Evolutionary conservation across 176 grass and related monocot genomes (phyloP).

Genomic region (Oryza punctata): DNA sequence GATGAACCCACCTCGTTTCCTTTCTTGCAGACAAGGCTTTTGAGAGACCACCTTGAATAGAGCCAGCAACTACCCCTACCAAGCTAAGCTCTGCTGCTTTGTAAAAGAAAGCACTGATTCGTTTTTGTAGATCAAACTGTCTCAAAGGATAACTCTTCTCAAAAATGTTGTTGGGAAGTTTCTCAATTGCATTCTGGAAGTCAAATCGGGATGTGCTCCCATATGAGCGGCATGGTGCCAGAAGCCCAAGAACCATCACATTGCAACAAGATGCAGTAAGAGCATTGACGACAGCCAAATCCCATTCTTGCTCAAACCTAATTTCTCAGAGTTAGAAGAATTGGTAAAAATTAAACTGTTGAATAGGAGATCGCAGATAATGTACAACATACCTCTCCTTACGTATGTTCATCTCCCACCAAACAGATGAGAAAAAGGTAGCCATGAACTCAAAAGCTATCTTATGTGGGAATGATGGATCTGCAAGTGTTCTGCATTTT

Average conservation of each 20-base stretch:
- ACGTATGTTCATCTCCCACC: slow-evolving; percentile 87
- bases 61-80: slow-evolving; percentile 73
- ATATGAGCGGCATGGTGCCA: slow-evolving; percentile 96
- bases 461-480: slow-evolving; percentile 91
- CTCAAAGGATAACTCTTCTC: slow-evolving; percentile 95
- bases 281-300: slow-evolving; percentile 78
- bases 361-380: background rate
- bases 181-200: slow-evolving; percentile 91
- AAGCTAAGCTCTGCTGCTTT: slow-evolving; percentile 87
- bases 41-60: slow-evolving; percentile 70
- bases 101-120: slow-evolving; percentile 82
- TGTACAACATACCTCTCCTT: slow-evolving; percentile 71
- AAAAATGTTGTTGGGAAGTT: slow-evolving; percentile 98
- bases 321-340: slow-evolving; percentile 31
- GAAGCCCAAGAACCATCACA: slow-evolving; percentile 79
- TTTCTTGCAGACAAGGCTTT: slow-evolving; percentile 70
- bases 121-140: slow-evolving; percentile 88
- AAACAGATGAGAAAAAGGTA: slow-evolving; percentile 65
- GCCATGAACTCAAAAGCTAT: slow-evolving; percentile 75
- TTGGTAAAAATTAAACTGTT: slow-evolving; percentile 39
- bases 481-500: slow-evolving; percentile 88
- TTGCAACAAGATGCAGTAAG: slow-evolving; percentile 85
- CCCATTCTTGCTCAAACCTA: slow-evolving; percentile 96
- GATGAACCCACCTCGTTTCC: slow-evolving; percentile 58
- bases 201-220: slow-evolving; percentile 88